phyloP scores from a whole-genome alignment of 2,329 filamentous ascomycete species.

The Hymenoscyphus albidus region DNA sequence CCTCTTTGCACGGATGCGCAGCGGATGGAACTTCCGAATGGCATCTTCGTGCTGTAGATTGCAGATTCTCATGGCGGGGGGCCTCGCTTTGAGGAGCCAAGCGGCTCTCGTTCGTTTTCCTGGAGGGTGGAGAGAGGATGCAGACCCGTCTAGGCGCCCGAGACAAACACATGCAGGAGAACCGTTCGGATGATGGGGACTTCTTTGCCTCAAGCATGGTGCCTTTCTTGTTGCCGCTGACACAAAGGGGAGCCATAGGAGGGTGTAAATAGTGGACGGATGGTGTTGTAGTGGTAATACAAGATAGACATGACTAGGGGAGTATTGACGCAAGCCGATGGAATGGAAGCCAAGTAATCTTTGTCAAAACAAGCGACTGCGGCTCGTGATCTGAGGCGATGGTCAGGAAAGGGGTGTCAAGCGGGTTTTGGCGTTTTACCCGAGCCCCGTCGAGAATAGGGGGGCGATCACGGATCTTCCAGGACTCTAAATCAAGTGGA shows the following conservation, averaged over 20 bases:
- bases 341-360: not conserved
- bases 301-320: constrained; percentile 1
- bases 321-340: not conserved
- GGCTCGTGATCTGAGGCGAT: not conserved
- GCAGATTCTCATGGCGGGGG: not conserved
- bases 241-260: not conserved
- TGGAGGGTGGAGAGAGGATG: too few relatives aligned
- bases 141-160: too few relatives aligned
- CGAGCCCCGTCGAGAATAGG: not conserved
- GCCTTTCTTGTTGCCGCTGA: not conserved
- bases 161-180: constrained; percentile 1
- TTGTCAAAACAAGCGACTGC: too few relatives aligned
- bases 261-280: not conserved
- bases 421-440: not conserved
- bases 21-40: not conserved
- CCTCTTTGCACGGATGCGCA: not conserved
- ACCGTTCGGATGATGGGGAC: not conserved
- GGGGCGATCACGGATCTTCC: not conserved
- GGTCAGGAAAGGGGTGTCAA: not conserved
- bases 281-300: constrained; percentile 7
- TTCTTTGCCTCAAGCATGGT: not conserved
- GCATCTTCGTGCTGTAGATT: not conserved
- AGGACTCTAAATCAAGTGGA: not conserved
- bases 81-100: not conserved
- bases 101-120: not conserved